Conservation (phyloP, 441 rosid species). For the Biscutella laevigata region DNA sequence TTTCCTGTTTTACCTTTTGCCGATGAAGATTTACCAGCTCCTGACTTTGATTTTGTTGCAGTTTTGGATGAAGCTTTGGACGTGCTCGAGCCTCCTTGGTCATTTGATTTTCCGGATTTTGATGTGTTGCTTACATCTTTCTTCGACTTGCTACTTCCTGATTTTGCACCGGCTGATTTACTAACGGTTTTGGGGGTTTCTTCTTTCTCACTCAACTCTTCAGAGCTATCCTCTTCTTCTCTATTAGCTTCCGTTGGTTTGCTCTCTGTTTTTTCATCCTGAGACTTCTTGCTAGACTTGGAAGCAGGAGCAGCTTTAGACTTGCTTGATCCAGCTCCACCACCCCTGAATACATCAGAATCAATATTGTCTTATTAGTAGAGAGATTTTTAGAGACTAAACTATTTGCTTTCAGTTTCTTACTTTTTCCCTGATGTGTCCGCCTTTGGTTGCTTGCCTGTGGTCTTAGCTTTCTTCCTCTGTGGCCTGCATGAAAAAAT, state of each 20-base stretch:
- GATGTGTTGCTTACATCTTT: constrained; percentile 15
- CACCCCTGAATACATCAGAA: constrained; percentile 36
- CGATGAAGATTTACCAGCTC: constrained; percentile 30
- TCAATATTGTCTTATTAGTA: constrained; percentile 16
- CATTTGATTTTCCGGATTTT: constrained; percentile 48
- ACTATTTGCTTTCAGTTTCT: constrained; percentile 4
- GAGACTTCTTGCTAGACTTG: constrained; percentile 37
- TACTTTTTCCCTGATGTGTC: constrained; percentile 45
- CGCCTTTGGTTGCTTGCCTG: constrained; percentile 36
- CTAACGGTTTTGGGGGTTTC: constrained; percentile 35
- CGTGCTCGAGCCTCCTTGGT: constrained; percentile 28
- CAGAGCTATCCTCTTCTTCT: constrained; percentile 33
- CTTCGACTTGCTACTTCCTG: constrained; percentile 35
- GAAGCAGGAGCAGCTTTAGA: constrained; percentile 37
- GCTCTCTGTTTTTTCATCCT: constrained; percentile 36
- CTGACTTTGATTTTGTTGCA: constrained; percentile 37
- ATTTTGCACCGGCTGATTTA: constrained; percentile 14
- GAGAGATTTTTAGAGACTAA: background rate
- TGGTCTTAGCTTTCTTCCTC: constrained; percentile 46
- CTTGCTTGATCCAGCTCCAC: constrained; percentile 64
- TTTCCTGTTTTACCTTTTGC: constrained; percentile 24
- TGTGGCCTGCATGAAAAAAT: constrained; percentile 39
- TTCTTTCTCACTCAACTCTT: constrained; percentile 30
- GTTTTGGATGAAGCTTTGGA: constrained; percentile 30
- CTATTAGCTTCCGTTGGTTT: constrained; percentile 38